Evolutionary conservation across 2,329 filamentous ascomycete genomes (phyloP), one percentile per base, ranked within the genome.

Genomic region (Colletotrichum sp.): DNA sequence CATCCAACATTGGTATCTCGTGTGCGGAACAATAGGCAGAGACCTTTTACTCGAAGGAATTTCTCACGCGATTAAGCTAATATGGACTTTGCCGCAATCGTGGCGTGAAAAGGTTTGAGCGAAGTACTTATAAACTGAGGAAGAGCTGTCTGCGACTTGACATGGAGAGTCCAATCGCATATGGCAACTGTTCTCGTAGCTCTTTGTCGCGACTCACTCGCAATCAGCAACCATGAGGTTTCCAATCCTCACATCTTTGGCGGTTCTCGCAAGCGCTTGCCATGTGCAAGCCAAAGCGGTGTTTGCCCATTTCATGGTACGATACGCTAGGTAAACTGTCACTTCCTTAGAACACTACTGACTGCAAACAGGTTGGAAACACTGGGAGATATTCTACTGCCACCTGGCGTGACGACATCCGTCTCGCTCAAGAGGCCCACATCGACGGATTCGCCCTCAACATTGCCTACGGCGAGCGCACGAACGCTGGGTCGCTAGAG

Each of bases 321-420:
- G 13, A 12, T 15, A 7, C 15, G 7, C 10, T 4, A 0, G 12
- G 43, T 0, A 7, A 21, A 0, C 10, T 30, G 15, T 39, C 21
- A n/a, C 10, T 13, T 52, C 1, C 10, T 32, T 5, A 15, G 9
- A 32, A 0, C n/a, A 6, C 7, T 26, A 28, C 26, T 66, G 34
- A 66, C 10, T 0, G 18, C n/a, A 16, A n/a, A 13, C 13, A 67
- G 48, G 43, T 67, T 13, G 43, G 65, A 21, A 67, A 67, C 15
- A 67, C 65, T 4, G 28, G 16, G 4, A 10, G 32, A 9, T 67
- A 39, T 28, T 18, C 43, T 9, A 79, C 86, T 57, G 88, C 89
- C 2, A 84, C 69, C 59, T 74, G 21, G 21, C 13, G 16, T 7
- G 18, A 36, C n/a, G 60, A 76, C n/a, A 74, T 76, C 5, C 9